phyloP scores from a whole-genome alignment of 176 grass and related monocot genomes.

The Metroxylon sagu region DNA sequence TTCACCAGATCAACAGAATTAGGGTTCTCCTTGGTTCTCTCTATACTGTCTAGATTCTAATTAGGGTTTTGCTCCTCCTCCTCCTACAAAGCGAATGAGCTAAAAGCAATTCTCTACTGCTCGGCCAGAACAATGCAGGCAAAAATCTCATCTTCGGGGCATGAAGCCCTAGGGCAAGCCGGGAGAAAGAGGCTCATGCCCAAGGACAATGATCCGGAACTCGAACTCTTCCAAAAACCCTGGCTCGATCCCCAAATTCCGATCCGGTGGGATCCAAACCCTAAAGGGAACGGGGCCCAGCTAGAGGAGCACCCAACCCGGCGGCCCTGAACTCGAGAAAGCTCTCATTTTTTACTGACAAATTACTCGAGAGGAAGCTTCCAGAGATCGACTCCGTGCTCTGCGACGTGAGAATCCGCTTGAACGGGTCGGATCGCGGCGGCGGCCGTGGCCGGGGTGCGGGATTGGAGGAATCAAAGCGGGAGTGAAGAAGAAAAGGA shows the following conservation, averaged over 20 bases:
- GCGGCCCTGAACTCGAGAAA: not conserved
- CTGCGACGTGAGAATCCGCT: not conserved
- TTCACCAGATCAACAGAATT: conserved; percentile 5
- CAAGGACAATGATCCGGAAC: not conserved
- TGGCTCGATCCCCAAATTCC: not conserved
- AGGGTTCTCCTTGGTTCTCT: not conserved
- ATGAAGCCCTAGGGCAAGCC: conserved; percentile 5
- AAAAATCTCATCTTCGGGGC: conserved; percentile 4
- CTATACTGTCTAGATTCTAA: not conserved
- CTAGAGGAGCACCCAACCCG: not conserved
- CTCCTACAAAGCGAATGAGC: not conserved
- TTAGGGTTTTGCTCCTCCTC: not conserved
- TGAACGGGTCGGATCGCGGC: not conserved
- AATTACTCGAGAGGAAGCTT: not conserved
- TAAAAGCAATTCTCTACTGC: not conserved
- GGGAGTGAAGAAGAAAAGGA: not conserved
- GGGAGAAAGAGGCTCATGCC: not conserved
- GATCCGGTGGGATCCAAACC: not conserved
- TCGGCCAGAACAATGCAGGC: conserved; percentile 1
- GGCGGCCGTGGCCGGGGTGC: not conserved
- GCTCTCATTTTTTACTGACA: not conserved
- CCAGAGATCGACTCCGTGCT: not conserved
- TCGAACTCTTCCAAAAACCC: conserved; percentile 4
- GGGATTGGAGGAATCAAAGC: conserved; percentile 5
- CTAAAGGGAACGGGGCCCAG: conserved; percentile 7